Percentiles rank a stretch among this genome's conserved stretches.
phyloP scores from a whole-genome alignment of 192 early-diverging fungal genomes.

The Dissophora ornata region DNA sequence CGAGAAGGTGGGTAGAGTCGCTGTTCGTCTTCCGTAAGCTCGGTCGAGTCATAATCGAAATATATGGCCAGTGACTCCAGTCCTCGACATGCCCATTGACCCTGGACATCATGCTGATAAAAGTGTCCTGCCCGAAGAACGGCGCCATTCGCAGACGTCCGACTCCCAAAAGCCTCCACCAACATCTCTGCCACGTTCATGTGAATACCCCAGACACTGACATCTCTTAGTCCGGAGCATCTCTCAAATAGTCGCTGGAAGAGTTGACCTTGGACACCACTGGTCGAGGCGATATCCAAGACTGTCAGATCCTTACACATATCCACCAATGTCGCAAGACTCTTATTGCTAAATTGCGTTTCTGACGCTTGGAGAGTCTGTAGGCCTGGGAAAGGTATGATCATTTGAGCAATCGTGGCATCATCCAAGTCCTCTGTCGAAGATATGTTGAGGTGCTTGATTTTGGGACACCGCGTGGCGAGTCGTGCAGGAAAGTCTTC shows the following conservation, averaged over 20 bases:
- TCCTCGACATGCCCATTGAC: slow-evolving; percentile 20
- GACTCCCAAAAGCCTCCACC: slow-evolving; percentile 10
- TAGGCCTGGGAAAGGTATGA: slow-evolving; percentile 15
- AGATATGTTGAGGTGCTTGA: slow-evolving; percentile 30
- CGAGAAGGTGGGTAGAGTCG: slow-evolving; percentile 8
- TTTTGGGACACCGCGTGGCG: slow-evolving; percentile 23
- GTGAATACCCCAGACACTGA: slow-evolving; percentile 20
- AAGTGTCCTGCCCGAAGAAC: neutral
- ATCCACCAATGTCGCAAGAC: slow-evolving; percentile 13
- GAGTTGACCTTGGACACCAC: slow-evolving; percentile 4
- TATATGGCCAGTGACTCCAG: slow-evolving; percentile 11
- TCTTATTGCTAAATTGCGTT: slow-evolving; percentile 18
- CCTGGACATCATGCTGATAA: neutral
- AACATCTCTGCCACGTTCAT: slow-evolving; percentile 34
- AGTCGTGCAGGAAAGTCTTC: slow-evolving; percentile 17
- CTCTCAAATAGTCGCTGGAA: slow-evolving; percentile 26
- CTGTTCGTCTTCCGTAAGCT: slow-evolving; percentile 7
- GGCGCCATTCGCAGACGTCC: neutral
- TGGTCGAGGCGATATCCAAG: slow-evolving; percentile 15
- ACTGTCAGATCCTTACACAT: slow-evolving; percentile 11
- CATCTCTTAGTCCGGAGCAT: slow-evolving; percentile 1
- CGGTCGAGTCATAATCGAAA: slow-evolving; percentile 15
- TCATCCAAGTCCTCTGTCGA: slow-evolving; percentile 25
- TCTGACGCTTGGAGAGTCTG: slow-evolving; percentile 17
- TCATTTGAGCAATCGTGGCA: slow-evolving; percentile 10